Base-by-base conservation (phyloP, 495 filamentous ascomycete genomes). In the Neurospora tetraspora region DNA sequence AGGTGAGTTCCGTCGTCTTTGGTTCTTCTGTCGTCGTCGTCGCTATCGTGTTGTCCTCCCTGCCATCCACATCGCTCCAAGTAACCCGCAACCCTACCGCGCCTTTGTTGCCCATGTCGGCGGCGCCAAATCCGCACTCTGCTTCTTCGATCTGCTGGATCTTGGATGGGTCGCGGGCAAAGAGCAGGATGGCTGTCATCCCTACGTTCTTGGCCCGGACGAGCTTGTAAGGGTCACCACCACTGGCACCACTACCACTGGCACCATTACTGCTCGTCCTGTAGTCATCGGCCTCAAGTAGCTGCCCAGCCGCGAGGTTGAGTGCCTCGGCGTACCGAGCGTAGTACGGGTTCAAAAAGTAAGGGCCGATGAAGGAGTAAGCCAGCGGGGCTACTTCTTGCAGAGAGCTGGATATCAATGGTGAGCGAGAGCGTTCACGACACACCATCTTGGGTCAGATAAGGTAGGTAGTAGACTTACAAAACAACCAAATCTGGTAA, bases 91-190 rank as follows among this genome's bases (percentile, higher is more conserved):
- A 85, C 0, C 92, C 96, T 7, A 96, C 93, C 9, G 93, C 94
- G 34, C 94, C 96, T 78, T 99, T 99, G 77, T 97, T 97, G 5
- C 94, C 94, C 93, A 97, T 96, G 39, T 92, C 90, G 71, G 88
- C 88, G 3, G 94, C 69, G 2, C 96, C 96, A 42, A 97, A 88
- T 3, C 96, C 94, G 3, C 93, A 90, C 37, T 90, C 92, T 3
- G 90, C 92, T 14, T 87, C 89, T 71, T 92, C 87, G 5, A 93
- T 81, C 77, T 86, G 85, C 14, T 83, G 79, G 38, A 97, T 82
- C 18, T 83, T 81, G 11, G 82, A 75, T 0, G 84, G 82, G 18
- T 91, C 81, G 39, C 90, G 88, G 39, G 87, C 84, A 78, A 97
- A 98, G 20, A 97, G 85, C 86, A 98, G 89, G 59, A 98, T 87